Evolutionary conservation across 2,329 filamentous ascomycete genomes (phyloP), one percentile per base, ranked within the genome.

Genomic region (Apiospora marii): DNA sequence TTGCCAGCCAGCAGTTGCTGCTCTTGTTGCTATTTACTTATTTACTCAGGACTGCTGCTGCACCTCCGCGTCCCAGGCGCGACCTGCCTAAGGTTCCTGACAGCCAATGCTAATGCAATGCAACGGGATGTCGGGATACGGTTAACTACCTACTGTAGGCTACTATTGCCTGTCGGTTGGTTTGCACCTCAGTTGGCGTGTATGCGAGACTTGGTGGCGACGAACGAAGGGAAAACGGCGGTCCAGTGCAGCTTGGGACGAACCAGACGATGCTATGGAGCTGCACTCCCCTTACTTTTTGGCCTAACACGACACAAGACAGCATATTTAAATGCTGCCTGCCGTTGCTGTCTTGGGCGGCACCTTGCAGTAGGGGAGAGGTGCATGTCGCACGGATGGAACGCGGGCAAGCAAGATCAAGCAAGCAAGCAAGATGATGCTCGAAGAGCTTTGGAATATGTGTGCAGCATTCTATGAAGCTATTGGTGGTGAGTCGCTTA

Each of bases 11-110:
- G 19, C 10, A 64, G 10, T 3, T n/a, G 58, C 19, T 61, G 34
- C 19, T 61, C 30, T 22, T 61, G 53, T 37, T 61, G 53, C 30
- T 61, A 61, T 61, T 61, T 34, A 37, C 53, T 44, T 10, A 49
- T 49, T 49, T 48, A 48, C 46, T 48, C 16, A n/a, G 46, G 46
- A 8, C 37, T 10, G 8, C 8, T 10, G 8, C 10, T 34, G 7
- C 53, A 34, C 16, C 30, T n/a, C 2, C 16, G 8, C n/a, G 7
- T 12, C 16, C 13, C 27, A 10, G 34, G 16, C 53, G 53, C 27
- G 53, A 37, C 16, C 16, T 37, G 7, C 53, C 53, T 12, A 61
- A 61, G 53, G 30, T 61, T 61, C 53, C 30, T 37, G 30, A 12
- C 4, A 10, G 27, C 30, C 12, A 61, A 61, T 61, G 53, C 30